Conservation (phyloP, 768 basidiomycete species). For the Asterophora parasitica region DNA sequence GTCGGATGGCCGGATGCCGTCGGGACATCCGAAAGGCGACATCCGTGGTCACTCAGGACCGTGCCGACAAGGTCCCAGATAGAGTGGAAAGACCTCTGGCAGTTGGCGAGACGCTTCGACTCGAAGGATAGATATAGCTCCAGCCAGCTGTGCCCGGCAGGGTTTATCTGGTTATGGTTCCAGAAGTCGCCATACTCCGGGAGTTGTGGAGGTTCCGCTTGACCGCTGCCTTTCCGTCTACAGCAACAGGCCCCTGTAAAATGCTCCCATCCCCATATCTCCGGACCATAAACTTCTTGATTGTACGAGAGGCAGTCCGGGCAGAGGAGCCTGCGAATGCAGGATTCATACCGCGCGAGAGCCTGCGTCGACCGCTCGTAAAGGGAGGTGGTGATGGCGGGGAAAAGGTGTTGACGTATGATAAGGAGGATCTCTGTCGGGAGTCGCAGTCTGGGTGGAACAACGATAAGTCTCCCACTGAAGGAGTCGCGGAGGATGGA, state of each 20-base stretch:
- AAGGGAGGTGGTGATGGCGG: conserved; percentile 36
- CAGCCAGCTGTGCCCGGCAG: conserved; percentile 42
- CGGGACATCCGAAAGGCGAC: conserved; percentile 26
- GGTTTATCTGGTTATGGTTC: conserved; percentile 25
- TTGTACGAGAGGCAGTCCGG: conserved; percentile 47
- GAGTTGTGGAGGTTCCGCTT: conserved; percentile 3
- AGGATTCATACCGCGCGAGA: conserved; percentile 36
- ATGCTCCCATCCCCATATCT: conserved; percentile 51
- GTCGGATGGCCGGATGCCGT: background rate
- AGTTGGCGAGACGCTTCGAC: conserved; percentile 17
- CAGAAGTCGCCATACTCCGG: conserved; percentile 5
- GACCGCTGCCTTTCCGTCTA: conserved; percentile 13
- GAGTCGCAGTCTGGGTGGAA: conserved; percentile 21
- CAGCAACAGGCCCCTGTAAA: conserved; percentile 49
- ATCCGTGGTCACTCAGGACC: conserved; percentile 40
- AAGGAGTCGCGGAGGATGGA: conserved; percentile 24
- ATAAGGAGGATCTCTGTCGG: conserved; percentile 51
- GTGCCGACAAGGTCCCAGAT: conserved; percentile 41
- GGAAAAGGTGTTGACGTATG: conserved; percentile 45
- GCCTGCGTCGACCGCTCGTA: conserved; percentile 37
- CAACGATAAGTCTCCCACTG: conserved; percentile 9
- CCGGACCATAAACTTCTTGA: conserved; percentile 47
- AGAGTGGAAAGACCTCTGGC: conserved; percentile 15
- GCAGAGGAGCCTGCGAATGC: conserved; percentile 39
- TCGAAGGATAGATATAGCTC: conserved; percentile 42